Conservation (phyloP, 2,329 filamentous ascomycete species). For the Xylaria sp. region DNA sequence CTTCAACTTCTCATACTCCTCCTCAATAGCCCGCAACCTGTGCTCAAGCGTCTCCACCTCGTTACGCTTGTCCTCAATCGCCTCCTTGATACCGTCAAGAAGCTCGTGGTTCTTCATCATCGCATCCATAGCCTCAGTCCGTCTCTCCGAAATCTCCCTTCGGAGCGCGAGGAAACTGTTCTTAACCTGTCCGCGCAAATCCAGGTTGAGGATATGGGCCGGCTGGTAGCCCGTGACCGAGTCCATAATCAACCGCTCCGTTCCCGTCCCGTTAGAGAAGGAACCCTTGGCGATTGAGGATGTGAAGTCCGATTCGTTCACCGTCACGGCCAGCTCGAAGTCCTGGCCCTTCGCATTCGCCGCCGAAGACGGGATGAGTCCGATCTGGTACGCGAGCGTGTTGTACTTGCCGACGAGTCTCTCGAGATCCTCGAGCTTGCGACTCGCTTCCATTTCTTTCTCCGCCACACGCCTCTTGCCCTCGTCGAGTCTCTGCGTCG, state of each 20-base stretch:
- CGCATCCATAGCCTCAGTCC: conserved; percentile 74
- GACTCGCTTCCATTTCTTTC: conserved; percentile 80
- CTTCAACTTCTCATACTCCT: conserved; percentile 90
- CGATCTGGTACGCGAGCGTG: conserved; percentile 87
- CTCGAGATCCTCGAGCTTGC: conserved; percentile 88
- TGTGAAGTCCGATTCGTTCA: conserved; percentile 76
- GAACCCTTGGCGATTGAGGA: conserved; percentile 51
- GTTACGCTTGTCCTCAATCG: conserved; percentile 88
- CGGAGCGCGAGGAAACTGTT: conserved; percentile 70
- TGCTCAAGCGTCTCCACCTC: conserved; percentile 92
- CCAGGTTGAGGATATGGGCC: conserved; percentile 79
- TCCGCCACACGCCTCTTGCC: conserved; percentile 76
- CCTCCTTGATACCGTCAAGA: conserved; percentile 90
- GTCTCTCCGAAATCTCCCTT: conserved; percentile 87
- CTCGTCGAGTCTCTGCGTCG: conserved; percentile 72
- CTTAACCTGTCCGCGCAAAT: conserved; percentile 78
- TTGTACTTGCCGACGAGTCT: conserved; percentile 87
- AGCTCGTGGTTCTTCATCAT: conserved; percentile 95
- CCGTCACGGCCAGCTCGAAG: conserved; percentile 78
- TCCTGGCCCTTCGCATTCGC: conserved; percentile 78
- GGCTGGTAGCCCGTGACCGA: conserved; percentile 82
- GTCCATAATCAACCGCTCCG: conserved; percentile 77
- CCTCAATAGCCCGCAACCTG: conserved; percentile 77
- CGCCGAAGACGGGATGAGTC: conserved; percentile 78
- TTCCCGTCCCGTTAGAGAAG: conserved; percentile 42